Evolutionary conservation across 345 rosid species (phyloP), one percentile per base, ranked within the genome.

Genomic region (Eucalyptus decipiens): DNA sequence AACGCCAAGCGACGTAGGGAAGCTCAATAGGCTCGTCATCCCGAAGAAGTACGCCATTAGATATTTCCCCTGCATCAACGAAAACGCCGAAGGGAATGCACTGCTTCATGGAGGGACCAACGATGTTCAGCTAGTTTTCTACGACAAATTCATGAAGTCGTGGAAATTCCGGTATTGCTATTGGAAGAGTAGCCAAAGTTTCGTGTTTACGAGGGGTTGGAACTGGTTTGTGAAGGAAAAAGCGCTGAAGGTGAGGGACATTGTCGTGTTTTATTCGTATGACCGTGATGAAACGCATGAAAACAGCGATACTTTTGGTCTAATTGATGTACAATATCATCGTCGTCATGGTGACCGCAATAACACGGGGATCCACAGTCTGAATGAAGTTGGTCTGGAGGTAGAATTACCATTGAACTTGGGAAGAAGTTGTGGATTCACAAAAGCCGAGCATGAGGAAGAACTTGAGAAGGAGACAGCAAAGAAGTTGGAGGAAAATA

Each of bases 121-220:
- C 2, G 95, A 93, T 51, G 81, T 90, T n/a, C 94, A 93, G 92
- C 88, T 95, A 43, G 90, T 90, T 48, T 96, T 98, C 91, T 91
- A 89, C 11, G 99, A 97, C 93, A 95, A 90, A 89, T 51, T 88
- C 13, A 94, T 95, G 99, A 94, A 89, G 85, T 16, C 62, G 34
- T 97, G 99, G 99, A 95, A 93, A 76, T 97, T 97, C 87, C 91
- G 99, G 87, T 97, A 95, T 89, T 98, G 99, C 80, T 97, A 97
- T 88, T 97, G 99, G 99, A 92, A 51, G 87, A 97, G 99, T 92
- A 97, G 98, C 91, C 98, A 95, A 89, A 97, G 98, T 89, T 97
- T 94, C 72, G 97, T 97, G 56, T 97, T 97, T 92, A 96, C 98
- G 1, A 93, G 95, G 91, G 99, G 99, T 6, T 97, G 99, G 99